Evolutionary conservation across 2,329 filamentous ascomycete genomes (phyloP), one percentile per base, ranked within the genome.

Genomic region (Dactylonectria estremocensis): DNA sequence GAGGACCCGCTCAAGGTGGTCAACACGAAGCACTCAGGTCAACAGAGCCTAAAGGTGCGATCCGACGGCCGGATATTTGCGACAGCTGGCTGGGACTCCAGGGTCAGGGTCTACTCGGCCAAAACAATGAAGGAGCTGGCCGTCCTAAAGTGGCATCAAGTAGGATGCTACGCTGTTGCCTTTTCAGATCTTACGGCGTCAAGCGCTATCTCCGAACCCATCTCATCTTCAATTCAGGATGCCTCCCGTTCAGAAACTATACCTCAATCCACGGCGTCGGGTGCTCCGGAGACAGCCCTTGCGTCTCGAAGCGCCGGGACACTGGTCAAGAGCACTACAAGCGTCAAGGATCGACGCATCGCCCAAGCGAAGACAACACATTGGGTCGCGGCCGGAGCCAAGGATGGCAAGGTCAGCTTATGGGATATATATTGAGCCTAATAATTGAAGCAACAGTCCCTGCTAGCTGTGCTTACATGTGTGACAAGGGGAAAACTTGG

Each of bases 351-450:
- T 40, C 88, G 89, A 70, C 85, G 93, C 62, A 84, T 90, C 22
- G 83, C 83, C 40, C 90, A 90, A 73, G 91, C 92, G 11, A 90
- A 88, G 75, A 85, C 84, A 57, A 92, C 92, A 24, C 95, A 98
- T 80, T 98, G 95, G 95, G 80, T 98, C 58, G 96, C 92, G 18
- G 94, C 90, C 1, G 96, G 96, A 1, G 93, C 93, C 62, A 99
- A 98, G 80, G 96, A 98, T 83, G 96, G 95, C 18, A 97, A 97
- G 79, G 90, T 98, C 69, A 97, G 94, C 77, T 83, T 99, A 73
- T 99, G 96, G 96, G 94, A 98, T 83, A 91, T 98, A 66, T 99
- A 96, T 80, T 95, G 76, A 83, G 31, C 45, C 52, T 64, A 31
- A 33, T 18, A 22, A 20, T 48, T 4, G 9, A 20, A 24, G 18